phyloP scores from a whole-genome alignment of 805 yeast genomes.

The Cyberlindnera maclurae region DNA sequence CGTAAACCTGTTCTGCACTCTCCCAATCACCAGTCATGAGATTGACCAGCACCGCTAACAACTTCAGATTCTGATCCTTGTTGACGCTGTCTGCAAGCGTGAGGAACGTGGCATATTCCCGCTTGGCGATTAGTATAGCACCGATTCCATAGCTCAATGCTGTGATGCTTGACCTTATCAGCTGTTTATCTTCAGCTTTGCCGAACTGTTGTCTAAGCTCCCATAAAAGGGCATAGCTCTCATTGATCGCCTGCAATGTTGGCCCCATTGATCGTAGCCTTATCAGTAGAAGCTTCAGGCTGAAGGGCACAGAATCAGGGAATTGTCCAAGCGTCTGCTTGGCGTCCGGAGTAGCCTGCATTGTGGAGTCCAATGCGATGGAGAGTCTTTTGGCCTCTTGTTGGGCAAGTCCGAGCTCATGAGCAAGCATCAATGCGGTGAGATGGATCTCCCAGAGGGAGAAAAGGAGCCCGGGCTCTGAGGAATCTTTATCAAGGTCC shows the following conservation, averaged over 20 bases:
- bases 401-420: constrained; percentile 20
- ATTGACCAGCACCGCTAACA: constrained; percentile 17
- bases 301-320: constrained; percentile 16
- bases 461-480: constrained; percentile 1
- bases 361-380: constrained; percentile 14
- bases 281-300: constrained; percentile 16
- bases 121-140: constrained; percentile 22
- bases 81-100: constrained; percentile 18
- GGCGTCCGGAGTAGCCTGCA: background rate
- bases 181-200: background rate
- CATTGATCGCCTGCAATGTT: constrained; percentile 9
- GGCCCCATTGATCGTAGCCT: constrained; percentile 22
- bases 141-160: constrained; percentile 17
- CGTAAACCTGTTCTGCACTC: constrained; percentile 5
- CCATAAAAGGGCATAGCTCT: constrained; percentile 13
- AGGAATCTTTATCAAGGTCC: background rate
- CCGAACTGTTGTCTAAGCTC: constrained; percentile 7
- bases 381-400: constrained; percentile 21
- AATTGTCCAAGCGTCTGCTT: constrained; percentile 4
- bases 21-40: constrained; percentile 22
- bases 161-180: constrained; percentile 3
- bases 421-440: constrained; percentile 13
- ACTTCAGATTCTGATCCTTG: constrained; percentile 2
- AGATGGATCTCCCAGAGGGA: constrained; percentile 23
- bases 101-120: constrained; percentile 23